Percentiles rank a stretch among this genome's conserved stretches.
Conservation (phyloP, 1,284 basidiomycete genomes). For the Hypsizygus ulmarius region DNA sequence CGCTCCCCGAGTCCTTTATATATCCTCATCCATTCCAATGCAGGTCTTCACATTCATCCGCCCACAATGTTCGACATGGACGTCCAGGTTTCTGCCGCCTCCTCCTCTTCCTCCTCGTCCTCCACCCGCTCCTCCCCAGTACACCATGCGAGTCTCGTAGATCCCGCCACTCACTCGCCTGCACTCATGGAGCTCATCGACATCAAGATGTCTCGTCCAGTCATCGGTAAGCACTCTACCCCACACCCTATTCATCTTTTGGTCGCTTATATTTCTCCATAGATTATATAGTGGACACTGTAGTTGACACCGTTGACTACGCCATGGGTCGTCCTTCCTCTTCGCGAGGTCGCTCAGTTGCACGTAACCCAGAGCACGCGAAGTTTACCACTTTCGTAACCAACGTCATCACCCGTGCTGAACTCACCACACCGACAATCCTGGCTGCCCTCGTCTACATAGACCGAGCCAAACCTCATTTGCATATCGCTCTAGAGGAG, state of each 20-base stretch:
- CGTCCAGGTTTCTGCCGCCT: slow-evolving; percentile 15
- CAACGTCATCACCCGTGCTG: slow-evolving; percentile 65
- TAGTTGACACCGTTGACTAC: slow-evolving; percentile 68
- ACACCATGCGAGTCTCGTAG: slow-evolving; percentile 62
- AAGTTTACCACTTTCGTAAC: slow-evolving; percentile 60
- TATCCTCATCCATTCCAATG: slow-evolving; percentile 27
- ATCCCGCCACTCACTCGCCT: slow-evolving; percentile 56
- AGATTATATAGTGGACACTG: slow-evolving; percentile 68
- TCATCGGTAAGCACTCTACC: slow-evolving; percentile 52
- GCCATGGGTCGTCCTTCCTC: slow-evolving; percentile 61
- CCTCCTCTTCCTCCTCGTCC: slow-evolving; percentile 18
- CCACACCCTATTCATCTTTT: slow-evolving; percentile 1
- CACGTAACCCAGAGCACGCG: slow-evolving; percentile 49
- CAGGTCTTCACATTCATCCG: slow-evolving; percentile 22
- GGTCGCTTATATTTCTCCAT: slow-evolving; percentile 14
- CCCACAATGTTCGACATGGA: slow-evolving; percentile 20
- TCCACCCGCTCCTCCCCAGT: slow-evolving; percentile 37
- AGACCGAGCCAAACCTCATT: slow-evolving; percentile 65
- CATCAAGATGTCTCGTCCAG: slow-evolving; percentile 51
- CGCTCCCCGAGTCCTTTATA: slow-evolving; percentile 36
- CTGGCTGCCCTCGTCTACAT: slow-evolving; percentile 69
- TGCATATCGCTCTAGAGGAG: slow-evolving; percentile 72
- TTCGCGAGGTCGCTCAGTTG: slow-evolving; percentile 42
- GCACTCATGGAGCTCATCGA: slow-evolving; percentile 63
- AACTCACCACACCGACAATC: slow-evolving; percentile 62